Conservation (phyloP, 2,329 filamentous ascomycete genomes). For the Cladosporium sp. region DNA sequence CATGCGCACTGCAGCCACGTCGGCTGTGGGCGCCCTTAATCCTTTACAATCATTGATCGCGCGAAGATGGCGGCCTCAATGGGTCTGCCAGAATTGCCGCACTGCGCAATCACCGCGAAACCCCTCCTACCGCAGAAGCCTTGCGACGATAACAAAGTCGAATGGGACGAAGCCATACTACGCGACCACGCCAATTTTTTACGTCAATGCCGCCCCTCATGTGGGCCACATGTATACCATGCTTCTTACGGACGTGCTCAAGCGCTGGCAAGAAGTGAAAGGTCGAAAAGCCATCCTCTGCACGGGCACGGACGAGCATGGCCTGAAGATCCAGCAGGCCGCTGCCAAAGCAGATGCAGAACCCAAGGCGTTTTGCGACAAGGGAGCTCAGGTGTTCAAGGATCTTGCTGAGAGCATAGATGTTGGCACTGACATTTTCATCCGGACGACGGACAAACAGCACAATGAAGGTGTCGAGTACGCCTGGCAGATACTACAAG, state of each 20-base stretch:
- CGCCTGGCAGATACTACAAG: conserved; percentile 77
- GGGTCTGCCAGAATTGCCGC: conserved; percentile 24
- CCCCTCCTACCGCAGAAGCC: neutral
- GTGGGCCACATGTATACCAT: conserved; percentile 92
- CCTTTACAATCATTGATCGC: conserved; percentile 28
- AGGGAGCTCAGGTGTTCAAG: conserved; percentile 72
- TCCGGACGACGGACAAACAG: conserved; percentile 78
- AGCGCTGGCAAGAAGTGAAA: conserved; percentile 79
- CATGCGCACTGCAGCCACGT: conserved; percentile 6
- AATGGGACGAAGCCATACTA: conserved; percentile 70
- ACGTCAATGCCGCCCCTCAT: conserved; percentile 95
- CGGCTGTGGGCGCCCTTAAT: conserved; percentile 17
- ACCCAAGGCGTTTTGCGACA: conserved; percentile 82
- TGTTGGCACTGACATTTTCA: conserved; percentile 77
- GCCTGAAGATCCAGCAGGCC: conserved; percentile 92
- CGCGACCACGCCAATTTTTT: conserved; percentile 95
- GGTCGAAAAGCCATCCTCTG: conserved; percentile 66
- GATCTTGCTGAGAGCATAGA: conserved; percentile 63
- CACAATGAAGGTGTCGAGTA: conserved; percentile 82
- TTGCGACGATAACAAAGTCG: conserved; percentile 15
- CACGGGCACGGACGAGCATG: conserved; percentile 95
- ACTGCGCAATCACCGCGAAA: neutral
- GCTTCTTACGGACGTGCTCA: conserved; percentile 83
- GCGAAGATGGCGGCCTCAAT: conserved; percentile 32
- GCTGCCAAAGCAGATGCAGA: conserved; percentile 63